Evolutionary conservation across 1,139 yeast species (phyloP).

Genomic region (Blastobotrys raffinosifermentans): DNA sequence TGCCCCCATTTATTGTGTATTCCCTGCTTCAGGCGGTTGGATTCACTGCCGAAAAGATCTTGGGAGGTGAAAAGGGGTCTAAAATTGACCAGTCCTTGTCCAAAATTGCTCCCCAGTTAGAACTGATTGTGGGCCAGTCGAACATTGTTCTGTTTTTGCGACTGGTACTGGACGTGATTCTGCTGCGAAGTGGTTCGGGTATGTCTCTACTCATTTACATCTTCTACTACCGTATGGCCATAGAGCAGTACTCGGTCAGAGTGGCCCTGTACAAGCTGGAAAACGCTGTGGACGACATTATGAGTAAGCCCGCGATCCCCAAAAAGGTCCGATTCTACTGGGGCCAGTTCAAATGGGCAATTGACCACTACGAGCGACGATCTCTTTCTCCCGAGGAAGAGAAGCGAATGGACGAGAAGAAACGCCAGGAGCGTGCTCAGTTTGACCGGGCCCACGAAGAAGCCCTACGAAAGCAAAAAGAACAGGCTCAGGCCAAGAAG

Average conservation of each 20-base stretch:
- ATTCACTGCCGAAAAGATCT: slow-evolving; percentile 56
- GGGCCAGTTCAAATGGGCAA: slow-evolving; percentile 44
- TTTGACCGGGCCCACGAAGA: too few relatives aligned
- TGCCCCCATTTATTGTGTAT: slow-evolving; percentile 59
- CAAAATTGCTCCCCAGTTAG: slow-evolving; percentile 54
- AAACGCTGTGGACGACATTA: slow-evolving; percentile 54
- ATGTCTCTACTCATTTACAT: slow-evolving; percentile 51
- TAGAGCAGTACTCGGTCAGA: slow-evolving; percentile 66
- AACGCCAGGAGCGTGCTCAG: slow-evolving; percentile 1
- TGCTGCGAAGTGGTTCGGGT: slow-evolving; percentile 63
- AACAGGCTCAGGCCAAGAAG: background rate
- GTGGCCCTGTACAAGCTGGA: slow-evolving; percentile 59
- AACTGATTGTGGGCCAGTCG: slow-evolving; percentile 58
- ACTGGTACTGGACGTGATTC: slow-evolving; percentile 47
- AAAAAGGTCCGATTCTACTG: slow-evolving; percentile 51
- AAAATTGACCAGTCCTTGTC: slow-evolving; percentile 39
- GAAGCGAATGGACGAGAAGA: slow-evolving; percentile 3
- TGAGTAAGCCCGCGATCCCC: slow-evolving; percentile 52
- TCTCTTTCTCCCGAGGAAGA: slow-evolving; percentile 18
- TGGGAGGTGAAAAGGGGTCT: slow-evolving; percentile 44
- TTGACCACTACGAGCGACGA: slow-evolving; percentile 20
- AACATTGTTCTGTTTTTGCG: slow-evolving; percentile 52
- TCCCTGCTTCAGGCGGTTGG: slow-evolving; percentile 66
- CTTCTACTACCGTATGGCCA: slow-evolving; percentile 65
- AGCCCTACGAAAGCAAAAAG: background rate